phyloP scores from a whole-genome alignment of 2,329 filamentous ascomycete genomes.

The Diaporthe sp. region DNA sequence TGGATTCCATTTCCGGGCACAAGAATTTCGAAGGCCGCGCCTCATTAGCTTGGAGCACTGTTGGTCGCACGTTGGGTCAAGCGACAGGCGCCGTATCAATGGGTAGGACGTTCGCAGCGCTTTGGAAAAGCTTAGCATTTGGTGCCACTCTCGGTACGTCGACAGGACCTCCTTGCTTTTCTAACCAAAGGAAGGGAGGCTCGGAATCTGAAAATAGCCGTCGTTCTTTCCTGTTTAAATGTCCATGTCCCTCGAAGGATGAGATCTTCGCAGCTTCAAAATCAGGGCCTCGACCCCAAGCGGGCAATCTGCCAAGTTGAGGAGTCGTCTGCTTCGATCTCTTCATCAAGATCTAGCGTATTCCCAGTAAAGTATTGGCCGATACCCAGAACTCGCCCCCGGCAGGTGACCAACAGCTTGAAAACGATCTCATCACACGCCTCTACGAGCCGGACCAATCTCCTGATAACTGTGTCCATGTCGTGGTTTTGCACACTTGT shows the following conservation, averaged over 20 bases:
- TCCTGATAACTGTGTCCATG: not conserved
- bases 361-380: not conserved
- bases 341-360: not conserved
- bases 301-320: constrained; percentile 3
- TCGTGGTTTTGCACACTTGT: not conserved
- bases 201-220: not conserved
- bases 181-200: not conserved
- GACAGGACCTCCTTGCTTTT: not conserved
- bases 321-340: not conserved
- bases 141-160: not conserved
- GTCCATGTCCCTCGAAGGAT: not conserved
- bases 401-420: constrained; percentile 17
- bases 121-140: not conserved
- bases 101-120: too few relatives aligned
- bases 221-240: not conserved
- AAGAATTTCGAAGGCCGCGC: too few relatives aligned
- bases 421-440: not conserved
- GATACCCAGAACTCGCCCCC: not conserved
- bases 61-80: too few relatives aligned
- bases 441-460: not conserved
- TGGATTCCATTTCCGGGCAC: too few relatives aligned
- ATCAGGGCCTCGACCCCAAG: not conserved
- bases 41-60: too few relatives aligned
- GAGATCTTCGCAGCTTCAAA: too few relatives aligned
- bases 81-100: too few relatives aligned